Evolutionary conservation across 306 rosid species (phyloP).

Genomic region (Fagus crenata): DNA sequence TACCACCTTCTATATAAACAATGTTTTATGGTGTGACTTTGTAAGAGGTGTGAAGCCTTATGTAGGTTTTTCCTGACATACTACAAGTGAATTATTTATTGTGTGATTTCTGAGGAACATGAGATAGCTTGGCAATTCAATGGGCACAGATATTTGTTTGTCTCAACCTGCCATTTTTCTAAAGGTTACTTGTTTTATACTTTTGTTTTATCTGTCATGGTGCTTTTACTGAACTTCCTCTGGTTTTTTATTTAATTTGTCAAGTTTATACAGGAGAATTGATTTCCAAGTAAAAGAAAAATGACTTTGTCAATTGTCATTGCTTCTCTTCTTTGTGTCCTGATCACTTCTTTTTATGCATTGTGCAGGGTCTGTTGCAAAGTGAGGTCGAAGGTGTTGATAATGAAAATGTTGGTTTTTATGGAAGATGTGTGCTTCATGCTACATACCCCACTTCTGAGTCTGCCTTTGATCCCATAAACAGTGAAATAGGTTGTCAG

Average conservation of each 20-base stretch:
- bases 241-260: not conserved
- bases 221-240: not conserved
- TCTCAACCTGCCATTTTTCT: not conserved
- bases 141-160: not conserved
- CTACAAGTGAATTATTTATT: not conserved
- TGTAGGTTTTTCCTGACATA: not conserved
- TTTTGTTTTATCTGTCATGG: not conserved
- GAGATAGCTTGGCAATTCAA: not conserved
- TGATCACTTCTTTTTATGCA: not conserved
- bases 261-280: not conserved
- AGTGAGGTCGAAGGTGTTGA: constrained; percentile 60
- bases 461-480: constrained; percentile 29
- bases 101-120: not conserved
- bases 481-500: constrained; percentile 27
- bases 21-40: no score
- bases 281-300: not conserved
- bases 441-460: constrained; percentile 36
- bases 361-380: constrained; percentile 62
- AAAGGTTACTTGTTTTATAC: not conserved
- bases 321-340: not conserved
- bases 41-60: no score
- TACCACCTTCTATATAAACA: no score
- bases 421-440: constrained; percentile 64
- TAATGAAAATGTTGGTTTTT: constrained; percentile 57
- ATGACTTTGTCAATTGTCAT: not conserved